phyloP scores from a whole-genome alignment of 805 yeast species.

The Grigorovia jiainica region DNA sequence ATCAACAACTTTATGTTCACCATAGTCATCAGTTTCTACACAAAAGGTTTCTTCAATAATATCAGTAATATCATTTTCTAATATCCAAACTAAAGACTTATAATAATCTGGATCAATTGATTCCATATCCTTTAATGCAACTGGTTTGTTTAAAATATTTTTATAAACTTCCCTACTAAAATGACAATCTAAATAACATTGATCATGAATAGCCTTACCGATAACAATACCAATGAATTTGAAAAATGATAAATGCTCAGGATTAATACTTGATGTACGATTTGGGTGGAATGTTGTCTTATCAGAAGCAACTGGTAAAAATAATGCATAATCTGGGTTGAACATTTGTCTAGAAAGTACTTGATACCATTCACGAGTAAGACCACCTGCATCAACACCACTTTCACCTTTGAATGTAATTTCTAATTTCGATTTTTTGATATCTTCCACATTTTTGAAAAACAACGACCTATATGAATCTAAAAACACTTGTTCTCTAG shows the following conservation, averaged over 20 bases:
- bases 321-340: conserved; percentile 89
- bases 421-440: conserved; percentile 62
- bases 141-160: conserved; percentile 66
- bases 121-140: conserved; percentile 88
- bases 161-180: conserved; percentile 94
- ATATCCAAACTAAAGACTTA: conserved; percentile 90
- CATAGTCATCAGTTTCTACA: conserved; percentile 87
- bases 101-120: conserved; percentile 85
- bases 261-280: conserved; percentile 82
- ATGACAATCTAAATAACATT: conserved; percentile 82
- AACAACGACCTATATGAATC: conserved; percentile 81
- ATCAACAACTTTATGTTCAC: conserved; percentile 78
- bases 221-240: conserved; percentile 89
- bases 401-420: conserved; percentile 86
- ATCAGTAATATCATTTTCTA: conserved; percentile 93
- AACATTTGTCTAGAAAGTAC: conserved; percentile 90
- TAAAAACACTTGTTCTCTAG: conserved; percentile 84
- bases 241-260: conserved; percentile 87
- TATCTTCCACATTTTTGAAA: conserved; percentile 65
- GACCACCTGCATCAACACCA: conserved; percentile 98
- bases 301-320: conserved; percentile 84
- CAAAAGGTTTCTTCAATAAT: conserved; percentile 90
- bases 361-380: conserved; percentile 96
- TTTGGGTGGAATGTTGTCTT: conserved; percentile 94
- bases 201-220: conserved; percentile 89